These are phyloP conservation scores for Echeveria elegans DNA, from an alignment of 164 flowering plant genomes.

Conservation along the genomic window DNA sequence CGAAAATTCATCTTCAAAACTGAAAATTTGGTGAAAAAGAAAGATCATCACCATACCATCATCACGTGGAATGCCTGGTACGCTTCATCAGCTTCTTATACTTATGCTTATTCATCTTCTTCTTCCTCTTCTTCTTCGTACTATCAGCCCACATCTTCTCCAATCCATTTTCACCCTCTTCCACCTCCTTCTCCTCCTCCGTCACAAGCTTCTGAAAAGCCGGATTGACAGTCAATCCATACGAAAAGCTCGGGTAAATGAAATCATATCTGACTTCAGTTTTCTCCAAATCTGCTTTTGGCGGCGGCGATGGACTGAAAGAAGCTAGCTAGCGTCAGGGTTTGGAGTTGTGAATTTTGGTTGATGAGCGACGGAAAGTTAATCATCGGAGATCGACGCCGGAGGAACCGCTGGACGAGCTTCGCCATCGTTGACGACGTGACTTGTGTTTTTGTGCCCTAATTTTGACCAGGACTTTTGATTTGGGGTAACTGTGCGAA, in stretches of 20 bases:
- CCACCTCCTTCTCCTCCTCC: slow-evolving; percentile 13
- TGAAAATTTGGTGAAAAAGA: not conserved
- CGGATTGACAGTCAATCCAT: slow-evolving; percentile 26
- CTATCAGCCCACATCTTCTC: slow-evolving; percentile 56
- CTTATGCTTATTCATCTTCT: slow-evolving; percentile 85
- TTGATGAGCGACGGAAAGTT: not conserved
- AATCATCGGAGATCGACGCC: not conserved
- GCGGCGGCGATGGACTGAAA: not conserved
- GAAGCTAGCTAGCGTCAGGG: not conserved
- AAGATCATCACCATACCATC: not conserved
- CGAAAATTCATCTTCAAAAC: not conserved
- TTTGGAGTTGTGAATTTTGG: not conserved
- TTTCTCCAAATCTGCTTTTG: not conserved
- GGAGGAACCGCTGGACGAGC: not conserved
- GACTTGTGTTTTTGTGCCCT: slow-evolving; percentile 4
- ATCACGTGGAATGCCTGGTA: not conserved
- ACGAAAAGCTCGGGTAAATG: slow-evolving; percentile 31
- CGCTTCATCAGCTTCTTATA: slow-evolving; percentile 49
- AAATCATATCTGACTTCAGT: not conserved
- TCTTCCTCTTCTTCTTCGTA: slow-evolving; percentile 85
- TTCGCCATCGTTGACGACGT: not conserved
- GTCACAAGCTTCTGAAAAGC: slow-evolving; percentile 19
- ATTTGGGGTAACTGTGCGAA: not conserved
- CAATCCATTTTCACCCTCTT: slow-evolving; percentile 12
- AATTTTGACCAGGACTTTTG: not conserved